phyloP scores from a whole-genome alignment of 495 filamentous ascomycete species.

The Aspergillus egyptiacus region DNA sequence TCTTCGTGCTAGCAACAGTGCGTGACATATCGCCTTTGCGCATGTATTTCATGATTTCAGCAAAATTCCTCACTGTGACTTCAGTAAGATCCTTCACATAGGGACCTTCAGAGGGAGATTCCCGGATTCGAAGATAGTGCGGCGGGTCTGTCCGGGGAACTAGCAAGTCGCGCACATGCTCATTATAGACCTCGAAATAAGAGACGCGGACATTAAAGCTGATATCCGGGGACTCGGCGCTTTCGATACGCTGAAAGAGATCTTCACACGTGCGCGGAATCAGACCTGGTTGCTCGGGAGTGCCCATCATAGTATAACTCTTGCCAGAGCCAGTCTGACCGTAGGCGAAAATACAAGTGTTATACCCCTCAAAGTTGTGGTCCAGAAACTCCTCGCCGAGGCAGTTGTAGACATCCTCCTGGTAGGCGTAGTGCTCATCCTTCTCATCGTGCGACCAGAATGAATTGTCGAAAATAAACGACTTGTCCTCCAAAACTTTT shows the following conservation, averaged over 20 bases:
- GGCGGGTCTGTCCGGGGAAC: constrained; percentile 69
- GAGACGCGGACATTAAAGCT: constrained; percentile 95
- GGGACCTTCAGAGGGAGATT: constrained; percentile 91
- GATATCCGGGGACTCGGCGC: constrained; percentile 75
- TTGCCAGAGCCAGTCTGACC: constrained; percentile 97
- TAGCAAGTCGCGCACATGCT: constrained; percentile 93
- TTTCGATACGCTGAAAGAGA: constrained; percentile 89
- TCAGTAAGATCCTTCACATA: constrained; percentile 97
- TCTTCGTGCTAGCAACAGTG: constrained; percentile 94
- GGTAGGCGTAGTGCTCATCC: constrained; percentile 73
- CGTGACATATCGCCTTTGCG: constrained; percentile 79
- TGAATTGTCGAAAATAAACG: constrained; percentile 93
- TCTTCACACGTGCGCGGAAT: constrained; percentile 98
- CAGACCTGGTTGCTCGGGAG: constrained; percentile 74
- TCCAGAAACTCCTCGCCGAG: constrained; percentile 96
- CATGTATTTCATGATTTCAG: constrained; percentile 86
- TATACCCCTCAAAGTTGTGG: constrained; percentile 98
- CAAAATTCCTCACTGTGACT: constrained; percentile 72
- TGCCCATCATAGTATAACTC: constrained; percentile 99
- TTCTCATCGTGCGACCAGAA: constrained; percentile 84
- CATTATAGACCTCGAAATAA: constrained; percentile 99
- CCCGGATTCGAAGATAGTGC: constrained; percentile 94
- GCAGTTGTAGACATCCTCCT: constrained; percentile 91
- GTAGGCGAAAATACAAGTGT: constrained; percentile 99
- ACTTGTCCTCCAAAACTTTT: constrained; percentile 78